Conservation (phyloP, 1,284 basidiomycete genomes). For the Malassezia obtusa region DNA sequence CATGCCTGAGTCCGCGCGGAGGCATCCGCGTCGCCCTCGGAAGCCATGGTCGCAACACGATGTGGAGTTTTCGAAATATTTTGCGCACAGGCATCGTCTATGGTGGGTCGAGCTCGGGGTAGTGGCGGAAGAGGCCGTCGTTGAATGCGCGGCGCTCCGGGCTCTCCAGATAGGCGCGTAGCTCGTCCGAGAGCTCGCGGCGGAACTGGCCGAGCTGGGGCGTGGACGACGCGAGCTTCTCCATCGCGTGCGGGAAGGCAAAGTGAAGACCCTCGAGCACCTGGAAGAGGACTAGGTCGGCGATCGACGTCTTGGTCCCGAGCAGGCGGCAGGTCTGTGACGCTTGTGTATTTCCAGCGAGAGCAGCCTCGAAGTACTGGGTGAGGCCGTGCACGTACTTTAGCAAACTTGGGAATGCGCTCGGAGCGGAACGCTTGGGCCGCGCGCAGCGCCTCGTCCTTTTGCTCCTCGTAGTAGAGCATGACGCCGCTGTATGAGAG, state of each 20-base stretch:
- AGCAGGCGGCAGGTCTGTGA: conserved; percentile 47
- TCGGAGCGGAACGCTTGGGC: conserved; percentile 50
- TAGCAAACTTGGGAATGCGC: conserved; percentile 54
- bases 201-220: conserved; percentile 19
- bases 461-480: conserved; percentile 53
- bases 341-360: conserved; percentile 34
- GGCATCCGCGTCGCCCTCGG: neutral
- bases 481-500: conserved; percentile 4
- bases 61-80: neutral
- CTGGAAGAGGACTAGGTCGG: conserved; percentile 54
- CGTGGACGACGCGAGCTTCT: conserved; percentile 32
- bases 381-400: neutral
- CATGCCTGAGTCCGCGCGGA: conserved; percentile 11
- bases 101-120: conserved; percentile 51
- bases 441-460: conserved; percentile 40
- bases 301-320: conserved; percentile 50
- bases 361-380: conserved; percentile 17
- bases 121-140: conserved; percentile 53
- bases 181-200: conserved; percentile 33
- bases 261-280: conserved; percentile 49
- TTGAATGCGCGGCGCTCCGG: conserved; percentile 50
- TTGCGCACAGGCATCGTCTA: neutral
- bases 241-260: conserved; percentile 53
- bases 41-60: neutral
- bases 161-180: conserved; percentile 52